These are phyloP conservation scores for Hymenotorrendiella dingleyae DNA, from an alignment of 2,329 filamentous ascomycete genomes.

Conservation along the genomic window DNA sequence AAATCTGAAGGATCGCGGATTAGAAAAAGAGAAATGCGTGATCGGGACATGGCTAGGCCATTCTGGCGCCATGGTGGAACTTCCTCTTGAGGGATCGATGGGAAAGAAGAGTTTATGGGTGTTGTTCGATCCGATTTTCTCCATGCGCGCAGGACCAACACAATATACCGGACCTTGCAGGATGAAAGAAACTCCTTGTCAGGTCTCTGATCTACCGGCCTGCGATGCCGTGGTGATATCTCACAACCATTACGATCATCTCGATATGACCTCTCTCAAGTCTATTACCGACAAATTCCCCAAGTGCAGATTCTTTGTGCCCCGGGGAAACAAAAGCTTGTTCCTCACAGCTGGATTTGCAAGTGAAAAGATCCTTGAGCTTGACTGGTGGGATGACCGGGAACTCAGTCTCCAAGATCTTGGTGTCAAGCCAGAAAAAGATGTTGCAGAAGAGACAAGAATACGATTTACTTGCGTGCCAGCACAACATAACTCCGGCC, in stretches of 20 bases:
- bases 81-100: conserved; percentile 12
- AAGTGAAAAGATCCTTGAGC: conserved; percentile 62
- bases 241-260: conserved; percentile 89
- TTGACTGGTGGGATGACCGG: conserved; percentile 90
- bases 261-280: conserved; percentile 68
- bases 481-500: conserved; percentile 72
- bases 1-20: conserved; percentile 8
- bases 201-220: conserved; percentile 65
- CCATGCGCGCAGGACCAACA: conserved; percentile 18
- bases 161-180: conserved; percentile 55
- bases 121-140: conserved; percentile 23
- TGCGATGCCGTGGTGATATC: conserved; percentile 69
- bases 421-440: conserved; percentile 32
- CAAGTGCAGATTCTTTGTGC: conserved; percentile 82
- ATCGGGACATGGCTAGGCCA: conserved; percentile 20
- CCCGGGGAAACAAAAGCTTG: conserved; percentile 75
- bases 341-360: conserved; percentile 62
- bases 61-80: conserved; percentile 15
- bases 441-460: conserved; percentile 51
- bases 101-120: conserved; percentile 15
- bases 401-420: conserved; percentile 52
- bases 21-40: conserved; percentile 15
- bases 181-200: conserved; percentile 69
- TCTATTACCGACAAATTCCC: conserved; percentile 66
- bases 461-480: conserved; percentile 58